A percentile compares a stretch with the other conserved stretches of the same genome.
phyloP scores from a whole-genome alignment of 352 stramenopile genomes.

The Phytopythium cucurbitacearum region DNA sequence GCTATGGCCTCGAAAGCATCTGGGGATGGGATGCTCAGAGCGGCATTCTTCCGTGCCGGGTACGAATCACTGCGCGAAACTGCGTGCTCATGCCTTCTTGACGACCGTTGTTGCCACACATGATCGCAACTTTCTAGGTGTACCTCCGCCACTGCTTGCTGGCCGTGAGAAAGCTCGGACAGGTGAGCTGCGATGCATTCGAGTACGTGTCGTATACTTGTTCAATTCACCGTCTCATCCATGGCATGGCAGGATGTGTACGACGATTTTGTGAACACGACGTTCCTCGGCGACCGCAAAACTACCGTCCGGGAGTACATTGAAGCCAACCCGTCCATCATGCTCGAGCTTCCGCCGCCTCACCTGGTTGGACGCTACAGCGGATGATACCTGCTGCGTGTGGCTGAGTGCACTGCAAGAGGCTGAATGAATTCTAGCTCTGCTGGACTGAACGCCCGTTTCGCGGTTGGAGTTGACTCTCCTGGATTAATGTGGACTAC shows the following conservation, averaged over 20 bases:
- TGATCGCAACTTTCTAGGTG: conserved; percentile 26
- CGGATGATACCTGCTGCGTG: conserved; percentile 20
- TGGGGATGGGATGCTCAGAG: conserved; percentile 85
- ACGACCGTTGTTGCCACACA: not conserved
- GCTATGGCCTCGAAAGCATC: conserved; percentile 87
- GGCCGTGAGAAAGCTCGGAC: conserved; percentile 73
- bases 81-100: not conserved
- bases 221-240: not conserved
- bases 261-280: conserved; percentile 87
- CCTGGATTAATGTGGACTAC: no score
- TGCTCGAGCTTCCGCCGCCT: conserved; percentile 72
- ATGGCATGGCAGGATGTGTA: conserved; percentile 43
- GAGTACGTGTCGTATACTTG: not conserved
- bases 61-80: conserved; percentile 9
- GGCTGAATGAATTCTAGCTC: no score
- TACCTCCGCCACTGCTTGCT: conserved; percentile 93
- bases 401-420: no score
- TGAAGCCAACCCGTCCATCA: conserved; percentile 66
- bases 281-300: conserved; percentile 85
- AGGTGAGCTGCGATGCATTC: conserved; percentile 18
- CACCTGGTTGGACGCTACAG: conserved; percentile 79
- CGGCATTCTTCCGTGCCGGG: conserved; percentile 83
- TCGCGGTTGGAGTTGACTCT: no score
- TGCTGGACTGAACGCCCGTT: no score
- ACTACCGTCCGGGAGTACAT: conserved; percentile 89